Conservation (phyloP, 331 rosid genomes). For the Rhamnella rubrinervis region DNA sequence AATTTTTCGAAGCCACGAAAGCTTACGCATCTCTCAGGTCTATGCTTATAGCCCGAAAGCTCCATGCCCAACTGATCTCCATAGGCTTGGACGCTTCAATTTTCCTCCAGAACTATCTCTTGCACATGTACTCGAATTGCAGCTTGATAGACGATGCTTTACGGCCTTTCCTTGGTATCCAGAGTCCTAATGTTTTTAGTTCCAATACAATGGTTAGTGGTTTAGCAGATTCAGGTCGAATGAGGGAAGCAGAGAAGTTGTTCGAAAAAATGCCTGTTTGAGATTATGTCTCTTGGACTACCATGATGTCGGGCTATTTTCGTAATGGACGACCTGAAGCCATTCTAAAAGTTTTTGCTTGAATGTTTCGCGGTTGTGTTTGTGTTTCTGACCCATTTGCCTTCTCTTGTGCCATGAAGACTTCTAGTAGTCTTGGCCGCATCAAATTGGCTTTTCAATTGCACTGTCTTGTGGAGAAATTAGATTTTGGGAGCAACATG, state of each 20-base stretch:
- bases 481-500: conserved; percentile 39
- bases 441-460: conserved; percentile 55
- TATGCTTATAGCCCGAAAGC: conserved; percentile 46
- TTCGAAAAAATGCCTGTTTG: conserved; percentile 72
- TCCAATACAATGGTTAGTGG: conserved; percentile 72
- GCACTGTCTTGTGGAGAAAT: conserved; percentile 47
- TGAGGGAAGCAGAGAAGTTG: conserved; percentile 51
- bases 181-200: conserved; percentile 49
- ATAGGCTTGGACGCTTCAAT: conserved; percentile 62
- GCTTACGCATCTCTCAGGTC: conserved; percentile 45
- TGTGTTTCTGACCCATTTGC: conserved; percentile 42
- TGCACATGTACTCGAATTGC: conserved; percentile 66
- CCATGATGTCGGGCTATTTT: conserved; percentile 72
- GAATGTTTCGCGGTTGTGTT: conserved; percentile 38
- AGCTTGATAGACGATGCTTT: conserved; percentile 42
- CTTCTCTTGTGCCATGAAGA: conserved; percentile 70
- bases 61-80: conserved; percentile 72
- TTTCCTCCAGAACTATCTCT: conserved; percentile 74
- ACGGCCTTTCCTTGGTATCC: conserved; percentile 39
- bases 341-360: conserved; percentile 43
- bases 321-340: conserved; percentile 45
- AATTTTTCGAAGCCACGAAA: conserved; percentile 70
- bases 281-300: conserved; percentile 77
- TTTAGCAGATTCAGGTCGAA: conserved; percentile 43
- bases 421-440: conserved; percentile 52